Evolutionary conservation across 1,139 yeast genomes (phyloP), one percentile per base, ranked within the genome.

Genomic region (Trichomonascaceae sp.): DNA sequence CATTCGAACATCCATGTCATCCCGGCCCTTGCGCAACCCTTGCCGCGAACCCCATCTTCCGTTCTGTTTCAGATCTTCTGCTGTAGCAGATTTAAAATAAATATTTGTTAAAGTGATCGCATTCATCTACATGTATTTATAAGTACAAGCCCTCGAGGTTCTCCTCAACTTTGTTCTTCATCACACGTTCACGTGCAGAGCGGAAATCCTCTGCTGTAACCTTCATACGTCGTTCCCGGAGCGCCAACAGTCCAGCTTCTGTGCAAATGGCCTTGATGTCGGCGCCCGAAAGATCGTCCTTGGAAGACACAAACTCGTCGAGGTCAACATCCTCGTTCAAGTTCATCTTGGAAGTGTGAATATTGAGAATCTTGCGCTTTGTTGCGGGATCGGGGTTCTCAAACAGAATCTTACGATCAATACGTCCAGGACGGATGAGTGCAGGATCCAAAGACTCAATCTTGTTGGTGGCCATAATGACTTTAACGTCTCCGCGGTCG

Each of bases 201-300:
- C 80, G 76, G 67, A 92, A 92, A 57, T 92, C 98, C 42, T 82
- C 87, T 18, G 92, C 93, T 32, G 87, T 82, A 28, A 92, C 98
- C 65, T 84, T 92, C 97, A 89, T 89, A 65, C 98, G 76, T 60
- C 98, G 78, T 60, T 92, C 98, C 62, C 98, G 74, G 54, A 92
- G 69, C 4, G 98, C 98, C 50, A 89, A 68, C 52, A 92, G 67
- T 37, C 98, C 99, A 1, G 97, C 97, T 58, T 89, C 97, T 1
- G 98, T 87, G 59, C 97, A 87, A 62, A 92, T 81, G 20, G 98
- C 98, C 64, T 89, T 89, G 51, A 89, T 89, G 59, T 92, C 98
- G 8, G 99, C 99, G 38, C 99, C 99, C 13, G 95, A 81, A 43
- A 89, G 66, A 45, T 89, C 98, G 56, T 89, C 98, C 64, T 89